These are phyloP conservation scores for Globisporangium spinosum DNA, from an alignment of 352 stramenopile species.

Conservation along the genomic window DNA sequence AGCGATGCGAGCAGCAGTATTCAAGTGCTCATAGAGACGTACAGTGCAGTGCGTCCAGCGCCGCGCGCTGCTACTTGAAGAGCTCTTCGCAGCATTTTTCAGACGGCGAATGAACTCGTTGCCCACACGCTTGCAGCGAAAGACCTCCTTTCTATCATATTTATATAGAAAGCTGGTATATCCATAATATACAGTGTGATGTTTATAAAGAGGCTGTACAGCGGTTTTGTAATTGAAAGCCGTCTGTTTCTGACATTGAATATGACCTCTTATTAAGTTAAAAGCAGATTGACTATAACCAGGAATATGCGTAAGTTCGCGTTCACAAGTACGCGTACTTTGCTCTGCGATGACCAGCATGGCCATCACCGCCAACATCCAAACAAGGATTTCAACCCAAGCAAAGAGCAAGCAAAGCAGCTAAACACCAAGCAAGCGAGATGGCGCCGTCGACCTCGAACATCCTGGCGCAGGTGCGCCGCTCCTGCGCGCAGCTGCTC, in stretches of 20 bases:
- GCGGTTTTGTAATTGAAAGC: too few relatives aligned
- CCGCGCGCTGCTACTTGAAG: not conserved
- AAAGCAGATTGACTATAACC: too few relatives aligned
- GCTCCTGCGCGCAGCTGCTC: slow-evolving; percentile 49
- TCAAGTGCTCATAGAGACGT: not conserved
- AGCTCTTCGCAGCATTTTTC: slow-evolving; percentile 1
- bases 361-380: not conserved
- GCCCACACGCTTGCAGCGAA: not conserved
- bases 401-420: not conserved
- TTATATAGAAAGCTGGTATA: too few relatives aligned
- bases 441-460: slow-evolving; percentile 27
- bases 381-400: slow-evolving; percentile 4
- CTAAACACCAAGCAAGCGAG: not conserved
- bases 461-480: slow-evolving; percentile 43
- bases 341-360: not conserved
- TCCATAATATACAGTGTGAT: too few relatives aligned
- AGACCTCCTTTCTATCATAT: not conserved
- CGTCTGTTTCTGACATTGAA: too few relatives aligned
- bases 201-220: not conserved
- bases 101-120: not conserved
- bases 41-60: not conserved
- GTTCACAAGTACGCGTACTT: not conserved
- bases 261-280: too few relatives aligned
- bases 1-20: not conserved
- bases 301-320: not conserved